These are phyloP conservation scores for Sporisorium sorghi DNA, from an alignment of 1,284 basidiomycete species.

Conservation along the genomic window DNA sequence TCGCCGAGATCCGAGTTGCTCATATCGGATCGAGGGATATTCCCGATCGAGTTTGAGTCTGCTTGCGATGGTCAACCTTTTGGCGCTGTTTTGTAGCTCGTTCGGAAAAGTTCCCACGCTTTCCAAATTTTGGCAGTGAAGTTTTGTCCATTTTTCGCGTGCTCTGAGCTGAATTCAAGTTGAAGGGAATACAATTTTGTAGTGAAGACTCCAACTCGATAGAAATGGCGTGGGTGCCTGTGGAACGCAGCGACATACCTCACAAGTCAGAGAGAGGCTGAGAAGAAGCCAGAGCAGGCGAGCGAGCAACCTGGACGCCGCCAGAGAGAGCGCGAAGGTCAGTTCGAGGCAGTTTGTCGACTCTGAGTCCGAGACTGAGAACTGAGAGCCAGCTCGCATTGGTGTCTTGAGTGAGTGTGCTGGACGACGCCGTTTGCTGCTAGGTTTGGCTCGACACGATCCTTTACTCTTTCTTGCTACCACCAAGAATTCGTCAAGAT, in stretches of 20 bases:
- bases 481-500: constrained; percentile 59
- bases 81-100: constrained; percentile 8
- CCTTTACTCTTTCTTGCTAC: constrained; percentile 45
- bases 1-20: constrained; percentile 4
- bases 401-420: too few species aligned
- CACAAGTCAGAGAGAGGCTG: background rate
- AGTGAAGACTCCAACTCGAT: background rate
- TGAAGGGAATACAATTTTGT: constrained; percentile 15
- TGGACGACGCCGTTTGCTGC: constrained; percentile 30
- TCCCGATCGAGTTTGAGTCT: constrained; percentile 9
- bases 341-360: background rate
- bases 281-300: constrained; percentile 5
- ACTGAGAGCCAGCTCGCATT: background rate
- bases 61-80: background rate
- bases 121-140: background rate
- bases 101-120: constrained; percentile 38
- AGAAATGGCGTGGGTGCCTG: background rate
- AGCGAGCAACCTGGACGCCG: background rate
- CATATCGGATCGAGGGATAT: background rate
- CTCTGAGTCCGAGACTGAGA: constrained; percentile 1
- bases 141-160: background rate
- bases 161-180: background rate
- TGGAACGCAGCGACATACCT: background rate
- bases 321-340: background rate
- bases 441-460: constrained; percentile 35